Conservation (phyloP, 306 rosid genomes). For the Trichosanthes cucumerina region DNA sequence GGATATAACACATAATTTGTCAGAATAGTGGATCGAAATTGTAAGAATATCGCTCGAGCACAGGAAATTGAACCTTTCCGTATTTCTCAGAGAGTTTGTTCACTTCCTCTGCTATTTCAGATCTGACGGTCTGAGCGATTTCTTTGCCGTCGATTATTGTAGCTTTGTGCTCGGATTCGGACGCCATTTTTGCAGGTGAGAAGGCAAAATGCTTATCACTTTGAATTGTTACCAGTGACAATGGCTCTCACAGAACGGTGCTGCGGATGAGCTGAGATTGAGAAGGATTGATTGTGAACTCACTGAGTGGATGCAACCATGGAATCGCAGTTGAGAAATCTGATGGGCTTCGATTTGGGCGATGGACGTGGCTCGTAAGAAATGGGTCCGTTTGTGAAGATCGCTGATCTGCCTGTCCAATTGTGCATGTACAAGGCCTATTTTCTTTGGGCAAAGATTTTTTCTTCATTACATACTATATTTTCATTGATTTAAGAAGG, state of each 20-base stretch:
- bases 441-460: not conserved
- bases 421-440: not conserved
- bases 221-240: not conserved
- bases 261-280: not conserved
- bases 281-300: not conserved
- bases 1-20: not conserved
- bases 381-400: not conserved
- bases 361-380: not conserved
- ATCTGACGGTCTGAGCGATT: constrained; percentile 62
- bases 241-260: not conserved
- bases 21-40: not conserved
- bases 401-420: not conserved
- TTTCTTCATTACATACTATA: too few relatives aligned
- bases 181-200: constrained; percentile 15
- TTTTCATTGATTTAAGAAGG: too few relatives aligned
- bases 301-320: not conserved
- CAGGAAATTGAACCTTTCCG: constrained; percentile 45
- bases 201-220: not conserved
- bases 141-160: constrained; percentile 71
- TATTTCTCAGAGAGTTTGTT: constrained; percentile 44
- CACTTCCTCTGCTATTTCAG: constrained; percentile 64
- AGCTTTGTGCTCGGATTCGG: constrained; percentile 44
- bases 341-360: not conserved
- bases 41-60: not conserved
- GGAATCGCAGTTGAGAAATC: not conserved